A percentile compares a stretch with the other conserved stretches of the same genome.
phyloP scores from a whole-genome alignment of 2,329 filamentous ascomycete species.

The Colletotrichum cereale region DNA sequence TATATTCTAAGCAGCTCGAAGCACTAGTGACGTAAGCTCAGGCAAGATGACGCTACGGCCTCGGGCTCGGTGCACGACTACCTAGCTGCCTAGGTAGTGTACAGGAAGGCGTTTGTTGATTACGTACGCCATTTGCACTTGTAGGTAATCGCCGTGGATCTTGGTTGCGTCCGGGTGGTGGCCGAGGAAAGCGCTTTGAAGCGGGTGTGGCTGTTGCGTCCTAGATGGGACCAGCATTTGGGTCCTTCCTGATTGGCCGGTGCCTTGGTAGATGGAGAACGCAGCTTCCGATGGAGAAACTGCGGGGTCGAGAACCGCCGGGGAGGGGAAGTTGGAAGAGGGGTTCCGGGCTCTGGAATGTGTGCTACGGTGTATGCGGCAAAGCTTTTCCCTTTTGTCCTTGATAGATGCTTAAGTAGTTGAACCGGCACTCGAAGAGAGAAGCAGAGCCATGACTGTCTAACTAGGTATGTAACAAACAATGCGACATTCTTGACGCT shows the following conservation, averaged over 20 bases:
- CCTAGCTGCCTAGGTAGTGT: no score
- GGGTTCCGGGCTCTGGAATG: not conserved
- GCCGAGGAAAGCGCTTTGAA: conserved; percentile 32
- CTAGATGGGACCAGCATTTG: conserved; percentile 2
- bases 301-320: conserved; percentile 28
- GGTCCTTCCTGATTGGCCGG: conserved; percentile 8
- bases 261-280: conserved; percentile 13
- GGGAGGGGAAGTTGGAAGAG: conserved; percentile 23
- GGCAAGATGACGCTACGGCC: no score
- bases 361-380: not conserved
- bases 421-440: not conserved
- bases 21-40: no score
- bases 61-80: no score
- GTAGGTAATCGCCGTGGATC: not conserved
- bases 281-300: conserved; percentile 34
- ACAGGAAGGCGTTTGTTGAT: no score
- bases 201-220: conserved; percentile 35
- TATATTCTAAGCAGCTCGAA: no score
- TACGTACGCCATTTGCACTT: no score
- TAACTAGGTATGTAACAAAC: not conserved
- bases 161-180: conserved; percentile 12
- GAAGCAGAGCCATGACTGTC: no score
- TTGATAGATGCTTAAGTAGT: no score
- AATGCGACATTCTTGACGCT: not conserved
- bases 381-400: not conserved